Conservation (phyloP, 257 asterid genomes). For the Cordia subcordata region DNA sequence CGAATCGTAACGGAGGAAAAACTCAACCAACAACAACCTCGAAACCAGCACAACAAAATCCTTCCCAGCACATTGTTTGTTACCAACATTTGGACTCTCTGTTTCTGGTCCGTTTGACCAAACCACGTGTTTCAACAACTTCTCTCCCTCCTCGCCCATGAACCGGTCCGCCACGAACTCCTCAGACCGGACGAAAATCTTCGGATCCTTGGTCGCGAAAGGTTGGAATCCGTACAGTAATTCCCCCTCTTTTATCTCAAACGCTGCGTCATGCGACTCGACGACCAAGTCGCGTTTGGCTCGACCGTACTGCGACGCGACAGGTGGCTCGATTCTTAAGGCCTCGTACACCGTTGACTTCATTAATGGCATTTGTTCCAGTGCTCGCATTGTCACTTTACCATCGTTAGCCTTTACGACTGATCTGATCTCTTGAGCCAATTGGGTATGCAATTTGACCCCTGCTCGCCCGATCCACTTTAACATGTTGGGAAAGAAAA, state of each 20-base stretch:
- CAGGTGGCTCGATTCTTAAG: conserved; percentile 78
- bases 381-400: conserved; percentile 43
- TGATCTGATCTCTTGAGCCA: conserved; percentile 66
- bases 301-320: conserved; percentile 60
- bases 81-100: conserved; percentile 35
- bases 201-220: conserved; percentile 76
- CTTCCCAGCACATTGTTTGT: conserved; percentile 94
- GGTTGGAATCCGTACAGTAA: conserved; percentile 76
- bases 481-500: conserved; percentile 66
- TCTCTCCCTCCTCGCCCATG: conserved; percentile 64
- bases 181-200: conserved; percentile 67
- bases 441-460: conserved; percentile 39
- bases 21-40: conserved; percentile 74
- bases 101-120: conserved; percentile 93
- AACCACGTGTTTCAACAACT: conserved; percentile 54
- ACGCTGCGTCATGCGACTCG: conserved; percentile 75
- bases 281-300: conserved; percentile 57
- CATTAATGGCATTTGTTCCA: conserved; percentile 73
- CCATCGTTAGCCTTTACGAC: conserved; percentile 44
- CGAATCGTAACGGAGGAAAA: conserved; percentile 79
- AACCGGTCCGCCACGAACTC: conserved; percentile 71
- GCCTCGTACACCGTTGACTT: conserved; percentile 78
- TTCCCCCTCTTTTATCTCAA: conserved; percentile 65
- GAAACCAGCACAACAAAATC: conserved; percentile 74
- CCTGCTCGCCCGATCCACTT: conserved; percentile 82